Base-by-base conservation (phyloP, 768 basidiomycete genomes). In the Hypsizygus marmoreus region DNA sequence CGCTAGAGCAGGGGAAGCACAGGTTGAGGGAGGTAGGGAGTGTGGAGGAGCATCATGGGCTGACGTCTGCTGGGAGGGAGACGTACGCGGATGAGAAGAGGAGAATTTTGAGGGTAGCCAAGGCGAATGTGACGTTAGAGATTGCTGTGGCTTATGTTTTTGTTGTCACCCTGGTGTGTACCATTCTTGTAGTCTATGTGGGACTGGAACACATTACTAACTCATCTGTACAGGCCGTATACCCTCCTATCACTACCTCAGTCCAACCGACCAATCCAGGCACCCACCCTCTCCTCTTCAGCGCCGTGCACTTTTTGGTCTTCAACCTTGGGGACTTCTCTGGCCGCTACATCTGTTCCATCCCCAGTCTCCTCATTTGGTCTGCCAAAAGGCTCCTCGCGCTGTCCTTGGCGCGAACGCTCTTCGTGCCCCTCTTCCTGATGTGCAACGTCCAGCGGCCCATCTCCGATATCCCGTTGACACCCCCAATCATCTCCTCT, bases 401-500 rank as follows among this genome's bases (percentile, higher is more conserved):
- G 5, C 66, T 91, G 19, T 85, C 91, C 12, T 61, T 88, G 31
- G 64, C 80, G 3, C 82, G 94, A 43, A 87, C 84, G 2, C 58
- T 92, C 25, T 95, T 95, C 68, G 80, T 97, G 37, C 91, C 91
- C 23, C 57, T 94, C 31, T 86, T 95, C 65, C 75, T 95, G n/a
- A 73, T 86, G 67, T 95, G 93, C 75, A 97, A 97, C 60, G 67
- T 95, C 31, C 80, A 84, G 52, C 78, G 74, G 33, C 69, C 72
- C 23, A 54, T 58, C 30, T 53, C 67, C 2, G 45, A 58, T 23
- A 46, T 62, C 4, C 58, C 62, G 6, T 55, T 61, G 6, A 51
- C 68, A 7, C 45, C 60, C 6, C 77, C 84, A 2, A 53, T 86
- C 49, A 84, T 95, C 70, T 83, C 70, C 65, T 93, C 91, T 2